Evolutionary conservation across 129 eudicot genomes (phyloP).

Genomic region (carrot (Daucus carota)): DH1_v3.0 NC_030381.2:24005501-24006000

Average conservation of each 20-base stretch:
- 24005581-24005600: conserved; percentile 66
- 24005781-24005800: conserved; percentile 48
- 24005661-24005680: conserved; percentile 80
- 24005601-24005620: conserved; percentile 62
- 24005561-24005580: conserved; percentile 56
- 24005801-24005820: conserved; percentile 36
- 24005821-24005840: conserved; percentile 36
- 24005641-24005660: conserved; percentile 54
- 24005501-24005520: background rate
- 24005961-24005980: conserved; percentile 14
- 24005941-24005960: too few relatives aligned
- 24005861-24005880: too few relatives aligned
- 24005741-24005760: conserved; percentile 39
- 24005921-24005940: too few relatives aligned
- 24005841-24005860: conserved; percentile 27
- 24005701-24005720: conserved; percentile 68
- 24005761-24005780: conserved; percentile 37
- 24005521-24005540: conserved; percentile 71
- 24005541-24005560: conserved; percentile 66
- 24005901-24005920: too few relatives aligned
- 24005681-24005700: conserved; percentile 60
- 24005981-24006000: conserved; percentile 29
- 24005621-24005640: conserved; percentile 78
- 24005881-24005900: too few relatives aligned
- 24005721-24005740: conserved; percentile 44